Percentiles rank a stretch among this genome's conserved stretches.
These are phyloP conservation scores for Funneliformis caledonium DNA, from an alignment of 371 early-diverging fungal species.

Conservation along the genomic window DNA sequence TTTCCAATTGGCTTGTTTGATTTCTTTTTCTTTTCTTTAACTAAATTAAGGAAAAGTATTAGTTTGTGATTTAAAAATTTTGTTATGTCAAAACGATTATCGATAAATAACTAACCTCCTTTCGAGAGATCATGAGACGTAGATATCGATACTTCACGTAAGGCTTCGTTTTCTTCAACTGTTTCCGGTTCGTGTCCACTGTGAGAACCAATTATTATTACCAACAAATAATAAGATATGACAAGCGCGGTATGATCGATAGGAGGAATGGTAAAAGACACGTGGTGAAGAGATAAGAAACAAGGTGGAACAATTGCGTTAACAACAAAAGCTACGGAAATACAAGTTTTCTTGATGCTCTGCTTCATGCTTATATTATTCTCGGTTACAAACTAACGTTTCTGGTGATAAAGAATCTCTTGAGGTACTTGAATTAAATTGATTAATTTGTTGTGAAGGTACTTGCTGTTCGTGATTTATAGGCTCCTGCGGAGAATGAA, in stretches of 20 bases:
- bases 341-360: not conserved
- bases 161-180: not conserved
- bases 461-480: conserved; percentile 1
- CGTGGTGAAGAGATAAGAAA: not conserved
- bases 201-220: not conserved
- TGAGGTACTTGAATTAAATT: not conserved
- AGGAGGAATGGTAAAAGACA: not conserved
- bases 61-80: too few species aligned
- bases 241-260: not conserved
- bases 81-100: too few species aligned
- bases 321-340: conserved; percentile 3
- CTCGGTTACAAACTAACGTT: conserved; percentile 1
- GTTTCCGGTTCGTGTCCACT: not conserved
- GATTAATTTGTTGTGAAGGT: not conserved
- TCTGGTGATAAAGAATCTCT: conserved; percentile 3
- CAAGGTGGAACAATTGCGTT: not conserved
- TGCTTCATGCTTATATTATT: not conserved
- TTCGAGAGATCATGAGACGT: not conserved
- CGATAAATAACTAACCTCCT: not conserved
- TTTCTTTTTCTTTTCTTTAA: not conserved
- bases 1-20: not conserved
- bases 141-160: not conserved
- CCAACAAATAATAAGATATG: not conserved
- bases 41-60: not conserved
- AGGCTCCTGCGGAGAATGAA: not conserved